Evolutionary conservation across 73 alveolate genomes (phyloP).

Genomic region (Stentor coeruleus): DNA sequence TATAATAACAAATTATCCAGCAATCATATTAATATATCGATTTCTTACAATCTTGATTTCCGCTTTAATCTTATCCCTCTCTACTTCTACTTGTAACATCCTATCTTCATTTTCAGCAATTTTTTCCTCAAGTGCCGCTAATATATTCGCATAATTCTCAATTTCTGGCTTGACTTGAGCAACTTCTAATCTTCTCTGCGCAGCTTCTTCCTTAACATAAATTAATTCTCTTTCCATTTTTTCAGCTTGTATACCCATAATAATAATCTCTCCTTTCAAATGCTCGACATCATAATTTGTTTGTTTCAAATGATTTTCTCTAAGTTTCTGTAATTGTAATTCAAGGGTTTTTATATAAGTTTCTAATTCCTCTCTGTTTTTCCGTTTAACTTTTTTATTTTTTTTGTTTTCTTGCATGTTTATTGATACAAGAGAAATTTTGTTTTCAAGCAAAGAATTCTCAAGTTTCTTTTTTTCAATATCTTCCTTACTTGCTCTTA

Average conservation of each 20-base stretch:
- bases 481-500: background rate
- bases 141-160: background rate
- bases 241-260: background rate
- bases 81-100: background rate
- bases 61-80: background rate
- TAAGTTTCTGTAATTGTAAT: background rate
- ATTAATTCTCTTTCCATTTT: background rate
- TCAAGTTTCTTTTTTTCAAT: background rate
- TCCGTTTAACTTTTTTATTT: background rate
- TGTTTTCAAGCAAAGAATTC: background rate
- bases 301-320: background rate
- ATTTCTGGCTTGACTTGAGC: background rate
- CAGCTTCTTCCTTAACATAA: background rate
- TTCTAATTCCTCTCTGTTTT: background rate
- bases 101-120: background rate
- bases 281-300: background rate
- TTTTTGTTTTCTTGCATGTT: background rate
- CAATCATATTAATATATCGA: too few species aligned
- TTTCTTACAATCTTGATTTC: background rate
- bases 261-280: background rate
- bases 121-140: background rate
- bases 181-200: background rate
- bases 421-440: too few species aligned
- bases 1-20: too few species aligned
- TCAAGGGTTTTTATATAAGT: background rate